Conservation (phyloP, 2,329 filamentous ascomycete genomes). For the Aspergillus novofumigatus region DNA sequence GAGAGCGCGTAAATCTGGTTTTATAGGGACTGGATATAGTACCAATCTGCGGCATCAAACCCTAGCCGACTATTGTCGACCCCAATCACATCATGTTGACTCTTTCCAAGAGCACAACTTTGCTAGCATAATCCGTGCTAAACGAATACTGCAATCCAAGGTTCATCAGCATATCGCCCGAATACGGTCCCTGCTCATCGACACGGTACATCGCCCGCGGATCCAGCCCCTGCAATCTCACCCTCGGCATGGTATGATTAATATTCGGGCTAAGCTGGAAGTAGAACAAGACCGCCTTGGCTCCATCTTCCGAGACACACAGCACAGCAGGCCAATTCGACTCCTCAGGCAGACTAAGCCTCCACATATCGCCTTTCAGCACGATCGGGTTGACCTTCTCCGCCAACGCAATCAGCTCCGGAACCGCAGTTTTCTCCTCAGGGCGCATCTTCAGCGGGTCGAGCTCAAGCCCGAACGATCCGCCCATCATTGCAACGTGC, state of each 20-base stretch:
- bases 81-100: no score
- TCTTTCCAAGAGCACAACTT: constrained; percentile 53
- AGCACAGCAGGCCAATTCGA: constrained; percentile 61
- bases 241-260: constrained; percentile 51
- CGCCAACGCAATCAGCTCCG: constrained; percentile 51
- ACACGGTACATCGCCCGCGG: constrained; percentile 51
- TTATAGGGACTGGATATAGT: no score
- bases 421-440: constrained; percentile 52
- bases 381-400: constrained; percentile 58
- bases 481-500: constrained; percentile 66
- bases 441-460: constrained; percentile 51
- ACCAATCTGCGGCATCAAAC: no score
- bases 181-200: constrained; percentile 50
- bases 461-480: constrained; percentile 62
- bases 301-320: constrained; percentile 52
- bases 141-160: constrained; percentile 54
- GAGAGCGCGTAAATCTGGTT: no score
- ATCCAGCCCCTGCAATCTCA: constrained; percentile 57
- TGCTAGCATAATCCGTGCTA: constrained; percentile 54
- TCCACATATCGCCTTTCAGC: constrained; percentile 56
- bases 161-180: constrained; percentile 61
- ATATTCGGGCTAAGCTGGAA: constrained; percentile 55
- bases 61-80: no score
- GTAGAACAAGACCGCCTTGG: constrained; percentile 53
- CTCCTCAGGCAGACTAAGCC: constrained; percentile 54